Percentiles rank a stretch among this genome's conserved stretches.
These are phyloP conservation scores for Alternaria rosae DNA, from an alignment of 2,329 filamentous ascomycete species.

Conservation along the genomic window DNA sequence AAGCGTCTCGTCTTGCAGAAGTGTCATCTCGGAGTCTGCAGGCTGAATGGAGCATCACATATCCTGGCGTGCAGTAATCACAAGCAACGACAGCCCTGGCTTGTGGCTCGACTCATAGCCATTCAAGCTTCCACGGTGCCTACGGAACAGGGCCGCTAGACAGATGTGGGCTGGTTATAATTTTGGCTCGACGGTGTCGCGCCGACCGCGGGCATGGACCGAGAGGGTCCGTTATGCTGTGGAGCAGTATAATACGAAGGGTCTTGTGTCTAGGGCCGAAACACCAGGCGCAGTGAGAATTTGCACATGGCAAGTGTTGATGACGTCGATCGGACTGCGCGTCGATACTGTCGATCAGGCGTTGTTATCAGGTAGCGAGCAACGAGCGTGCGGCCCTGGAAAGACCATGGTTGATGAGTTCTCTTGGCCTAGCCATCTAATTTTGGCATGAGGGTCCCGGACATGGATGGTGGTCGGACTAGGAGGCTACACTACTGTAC, in stretches of 20 bases:
- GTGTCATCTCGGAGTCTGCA: constrained; percentile 14
- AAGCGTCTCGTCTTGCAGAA: constrained; percentile 5
- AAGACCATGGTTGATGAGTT: not conserved
- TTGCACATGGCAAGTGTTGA: not conserved
- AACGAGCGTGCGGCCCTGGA: constrained; percentile 1
- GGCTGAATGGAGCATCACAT: constrained; percentile 21
- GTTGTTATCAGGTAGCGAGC: constrained; percentile 11
- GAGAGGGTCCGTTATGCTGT: constrained; percentile 9
- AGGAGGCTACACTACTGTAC: constrained; percentile 7
- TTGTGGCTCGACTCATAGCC: constrained; percentile 16
- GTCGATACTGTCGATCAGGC: not conserved
- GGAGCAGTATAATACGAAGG: constrained; percentile 14
- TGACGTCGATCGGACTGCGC: constrained; percentile 2
- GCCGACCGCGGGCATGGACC: constrained; percentile 18
- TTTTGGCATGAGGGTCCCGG: constrained; percentile 23
- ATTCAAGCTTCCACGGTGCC: constrained; percentile 20
- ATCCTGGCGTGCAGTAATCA: not conserved
- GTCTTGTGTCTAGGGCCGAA: constrained; percentile 10
- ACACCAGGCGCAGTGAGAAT: constrained; percentile 18
- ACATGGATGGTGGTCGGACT: constrained; percentile 13
- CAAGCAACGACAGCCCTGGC: constrained; percentile 6
- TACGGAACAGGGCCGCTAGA: constrained; percentile 23
- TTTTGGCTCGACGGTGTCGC: constrained; percentile 19
- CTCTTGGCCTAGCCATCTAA: constrained; percentile 14
- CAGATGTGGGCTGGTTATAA: constrained; percentile 10